Base-by-base conservation (phyloP, 495 filamentous ascomycete species). In the Aspergillus baeticus region DNA sequence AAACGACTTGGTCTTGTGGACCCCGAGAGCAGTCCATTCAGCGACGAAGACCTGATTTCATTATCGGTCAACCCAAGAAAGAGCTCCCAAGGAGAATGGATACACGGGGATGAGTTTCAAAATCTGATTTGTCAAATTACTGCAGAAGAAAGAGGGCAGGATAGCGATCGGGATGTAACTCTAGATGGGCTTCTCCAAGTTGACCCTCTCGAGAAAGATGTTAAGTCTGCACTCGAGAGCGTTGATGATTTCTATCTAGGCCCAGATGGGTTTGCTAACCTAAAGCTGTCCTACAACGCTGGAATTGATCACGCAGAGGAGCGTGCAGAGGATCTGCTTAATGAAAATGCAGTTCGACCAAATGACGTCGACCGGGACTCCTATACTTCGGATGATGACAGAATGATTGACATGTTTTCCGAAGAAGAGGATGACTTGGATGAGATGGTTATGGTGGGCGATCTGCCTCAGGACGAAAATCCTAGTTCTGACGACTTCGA, bases 51-150 rank as follows among this genome's bases (percentile, higher is more conserved):
- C 2, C 62, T 97, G 54, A 78, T 92, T 13, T 89, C 91, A 13
- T 90, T 96, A 82, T 96, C 91, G 15, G 90, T 90, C 2, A 87
- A 92, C 62, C 78, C 84, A 15, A 81, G 94, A 47, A 80, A 87
- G 52, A 80, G 84, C 15, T 74, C 84, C 35, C 79, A 79, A 50
- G 82, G 82, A 18, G 85, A 84, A 5, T 98, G 94, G 94, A 86
- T 96, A 20, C 92, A 96, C 63, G 92, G 96, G 70, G 88, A 89
- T 55, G 92, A 96, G 55, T 91, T 86, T 66, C 78, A 81, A 20
- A 75, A 84, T 29, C 77, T 87, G 63, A 72, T 92, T 2, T 67
- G 77, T 39, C 68, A 73, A 17, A 75, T 92, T 31, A 80, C 87
- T 15, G 61, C 69, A 1, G 75, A 89, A 33, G 94, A 96, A 68